Base-by-base conservation (phyloP, 805 yeast species). In the Lipomyces mesembrius region DNA sequence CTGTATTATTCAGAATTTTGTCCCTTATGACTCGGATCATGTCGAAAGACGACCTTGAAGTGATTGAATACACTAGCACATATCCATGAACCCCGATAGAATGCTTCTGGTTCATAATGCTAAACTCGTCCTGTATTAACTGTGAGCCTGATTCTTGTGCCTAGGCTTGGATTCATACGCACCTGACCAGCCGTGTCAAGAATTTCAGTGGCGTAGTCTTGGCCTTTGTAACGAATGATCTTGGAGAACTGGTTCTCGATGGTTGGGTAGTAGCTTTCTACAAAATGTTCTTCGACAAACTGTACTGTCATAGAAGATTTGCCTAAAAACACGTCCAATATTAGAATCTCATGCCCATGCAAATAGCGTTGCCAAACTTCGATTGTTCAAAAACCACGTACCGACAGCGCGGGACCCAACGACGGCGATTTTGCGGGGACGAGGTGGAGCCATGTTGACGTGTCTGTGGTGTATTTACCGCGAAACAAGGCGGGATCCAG, bases 341-440 rank as follows among this genome's bases (percentile, higher is more conserved):
- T 52, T 25, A 52, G 34, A 29, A 29, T 32, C 3, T 25, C 55
- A 25, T 25, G 22, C 55, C 34, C 22, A 11, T n/a, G 49, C 20
- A 32, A 20, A 29, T 27, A n/a, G 22, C 8, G 53, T 12, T 32
- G n/a, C 7, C 11, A 29, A 25, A 14, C 29, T n/a, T 29, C 3
- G 55, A 17, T 3, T 32, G 57, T 49, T 17, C 20, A 29, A 59
- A 12, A 20, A n/a, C 51, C 14, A 63, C 75, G 17, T 87, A 1
- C 96, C 97, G 29, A 92, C 97, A 49, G 93, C 89, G 61, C 96
- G 83, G 22, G 95, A 87, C 54, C 97, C 97, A 25, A 91, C 91
- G 22, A 92, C 89, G 14, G 96, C 96, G 63, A 92, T 83, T 76
- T 90, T 91, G 67, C 96, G 83, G 39, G 90, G 85, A 72, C 83